These are phyloP conservation scores for Termitomyces sp. DNA, from an alignment of 768 basidiomycete genomes.

Conservation along the genomic window DNA sequence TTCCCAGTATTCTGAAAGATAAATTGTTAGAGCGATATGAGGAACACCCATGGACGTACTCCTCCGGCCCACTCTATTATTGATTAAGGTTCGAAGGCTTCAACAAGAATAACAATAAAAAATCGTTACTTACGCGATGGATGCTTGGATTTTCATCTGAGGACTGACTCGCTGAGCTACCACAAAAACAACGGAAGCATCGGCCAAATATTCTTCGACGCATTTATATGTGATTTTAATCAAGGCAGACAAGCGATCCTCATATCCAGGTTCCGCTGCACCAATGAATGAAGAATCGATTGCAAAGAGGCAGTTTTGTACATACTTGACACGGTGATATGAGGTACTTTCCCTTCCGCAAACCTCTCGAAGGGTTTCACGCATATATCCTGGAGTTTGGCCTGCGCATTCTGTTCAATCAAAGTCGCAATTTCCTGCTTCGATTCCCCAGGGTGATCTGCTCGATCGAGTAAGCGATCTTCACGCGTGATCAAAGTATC, in stretches of 20 bases:
- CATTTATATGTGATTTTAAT: conserved; percentile 11
- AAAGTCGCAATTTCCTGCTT: neutral
- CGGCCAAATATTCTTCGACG: conserved; percentile 10
- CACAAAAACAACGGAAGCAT: conserved; percentile 17
- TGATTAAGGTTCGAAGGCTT: neutral
- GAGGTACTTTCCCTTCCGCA: conserved; percentile 4
- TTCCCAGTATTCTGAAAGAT: conserved; percentile 22
- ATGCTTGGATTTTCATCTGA: conserved; percentile 18
- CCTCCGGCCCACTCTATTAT: conserved; percentile 13
- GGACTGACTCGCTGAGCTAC: conserved; percentile 22
- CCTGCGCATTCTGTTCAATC: neutral
- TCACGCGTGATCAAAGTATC: conserved; percentile 18
- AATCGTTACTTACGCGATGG: conserved; percentile 18
- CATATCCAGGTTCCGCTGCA: conserved; percentile 8
- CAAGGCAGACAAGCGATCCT: conserved; percentile 4
- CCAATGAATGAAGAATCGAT: neutral
- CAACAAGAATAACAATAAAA: neutral
- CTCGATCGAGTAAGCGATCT: conserved; percentile 2
- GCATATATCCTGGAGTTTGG: neutral
- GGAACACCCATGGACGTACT: conserved; percentile 6
- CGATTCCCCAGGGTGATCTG: neutral
- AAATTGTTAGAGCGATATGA: neutral
- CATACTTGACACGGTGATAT: conserved; percentile 11
- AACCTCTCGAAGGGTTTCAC: conserved; percentile 5
- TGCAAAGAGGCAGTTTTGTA: neutral